Base-by-base conservation (phyloP, 495 filamentous ascomycete species). In the Hyaloscypha finlandica region DNA sequence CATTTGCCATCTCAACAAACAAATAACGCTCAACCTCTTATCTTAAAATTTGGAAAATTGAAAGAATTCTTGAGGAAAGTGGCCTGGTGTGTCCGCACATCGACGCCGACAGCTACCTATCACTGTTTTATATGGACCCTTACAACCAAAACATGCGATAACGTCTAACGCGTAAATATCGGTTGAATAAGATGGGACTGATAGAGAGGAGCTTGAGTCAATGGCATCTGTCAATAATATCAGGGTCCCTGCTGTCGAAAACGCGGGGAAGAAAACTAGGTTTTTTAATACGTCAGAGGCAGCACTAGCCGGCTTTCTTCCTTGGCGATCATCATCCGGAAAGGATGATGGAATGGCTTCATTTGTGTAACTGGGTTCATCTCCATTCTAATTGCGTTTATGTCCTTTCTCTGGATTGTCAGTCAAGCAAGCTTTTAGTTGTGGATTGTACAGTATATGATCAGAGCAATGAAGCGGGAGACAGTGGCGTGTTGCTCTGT, bases 281-380 rank as follows among this genome's bases (percentile, higher is more conserved):
- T 2, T 32, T 78, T 6, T 75, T 75, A 56, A 54, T 54, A 64
- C 62, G 62, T 64, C 58, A 64, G 12, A 22, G 32, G 25, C 25
- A 25, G 9, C 3, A 20, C 35, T 37, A 37, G 35, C 35, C 6
- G 6, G 35, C 8, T 6, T 8, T 8, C 8, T 12, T 6, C 12
- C 35, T 37, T 37, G 35, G 35, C 35, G 12, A 37, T 37, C 6
- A 12, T 6, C 8, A 6, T 37, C 35, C 25, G 25, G 25, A 25
- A 25, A 25, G 1, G 35, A 37, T 37, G 35, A 6, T 37, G 35
- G 35, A 12, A 37, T 37, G 12, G 1, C 35, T 37, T 37, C 35
- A 37, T 6, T 37, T 37, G 12, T 37, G 35, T 25, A 25, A 25
- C 25, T 25, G 25, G 25, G 25, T 25, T 25, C 25, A 25, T 25